Evolutionary conservation across 2,329 filamentous ascomycete genomes (phyloP).

Genomic region (Tolypocladium paradoxum): DNA sequence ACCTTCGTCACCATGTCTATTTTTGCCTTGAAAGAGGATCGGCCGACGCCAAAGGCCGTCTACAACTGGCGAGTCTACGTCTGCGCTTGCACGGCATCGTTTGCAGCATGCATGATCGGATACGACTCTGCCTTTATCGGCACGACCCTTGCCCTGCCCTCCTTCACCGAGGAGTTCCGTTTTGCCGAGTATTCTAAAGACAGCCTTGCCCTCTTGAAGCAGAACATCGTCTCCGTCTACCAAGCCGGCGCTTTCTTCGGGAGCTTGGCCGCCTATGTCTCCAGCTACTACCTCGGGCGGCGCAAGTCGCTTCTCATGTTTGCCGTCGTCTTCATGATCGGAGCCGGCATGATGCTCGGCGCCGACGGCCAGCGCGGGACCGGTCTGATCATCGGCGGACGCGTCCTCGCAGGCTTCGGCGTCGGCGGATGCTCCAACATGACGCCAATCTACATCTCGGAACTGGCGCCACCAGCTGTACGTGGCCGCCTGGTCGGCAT

Average conservation of each 20-base stretch:
- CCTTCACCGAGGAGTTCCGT: constrained; percentile 58
- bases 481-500: constrained; percentile 12
- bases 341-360: constrained; percentile 29
- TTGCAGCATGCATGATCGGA: constrained; percentile 46
- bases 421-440: constrained; percentile 14
- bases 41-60: constrained; percentile 44
- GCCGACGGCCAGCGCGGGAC: constrained; percentile 25
- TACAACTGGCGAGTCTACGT: constrained; percentile 52
- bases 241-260: constrained; percentile 32
- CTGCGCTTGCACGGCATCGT: constrained; percentile 42
- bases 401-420: constrained; percentile 12
- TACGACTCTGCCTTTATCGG: constrained; percentile 71
- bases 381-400: constrained; percentile 12
- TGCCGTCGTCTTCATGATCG: constrained; percentile 8
- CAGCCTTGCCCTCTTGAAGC: constrained; percentile 48
- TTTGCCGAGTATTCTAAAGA: constrained; percentile 38
- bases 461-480: constrained; percentile 9
- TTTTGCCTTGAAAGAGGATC: constrained; percentile 41
- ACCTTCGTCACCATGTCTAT: constrained; percentile 26
- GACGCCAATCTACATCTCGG: constrained; percentile 12
- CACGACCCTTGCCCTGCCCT: constrained; percentile 59
- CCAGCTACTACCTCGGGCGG: constrained; percentile 9
- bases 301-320: constrained; percentile 11
- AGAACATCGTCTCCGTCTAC: constrained; percentile 73
- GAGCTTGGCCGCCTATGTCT: constrained; percentile 9